Percentiles rank a stretch among this genome's conserved stretches.
Evolutionary conservation across 805 yeast genomes (phyloP).

Genomic region (Starmerella etchellsii): DNA sequence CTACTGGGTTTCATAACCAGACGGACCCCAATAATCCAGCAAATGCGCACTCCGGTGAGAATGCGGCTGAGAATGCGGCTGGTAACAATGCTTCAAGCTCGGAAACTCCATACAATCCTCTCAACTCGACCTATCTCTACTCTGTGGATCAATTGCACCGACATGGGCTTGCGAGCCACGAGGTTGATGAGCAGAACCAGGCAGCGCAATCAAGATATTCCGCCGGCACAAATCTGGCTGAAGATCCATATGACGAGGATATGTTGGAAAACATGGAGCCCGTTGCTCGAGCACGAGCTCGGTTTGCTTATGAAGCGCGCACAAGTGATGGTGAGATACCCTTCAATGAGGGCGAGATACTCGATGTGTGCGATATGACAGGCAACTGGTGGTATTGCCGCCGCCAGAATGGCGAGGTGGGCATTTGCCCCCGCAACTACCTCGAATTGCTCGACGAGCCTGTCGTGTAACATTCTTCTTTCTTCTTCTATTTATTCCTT

Average conservation of each 20-base stretch:
- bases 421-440: conserved; percentile 92
- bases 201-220: background rate
- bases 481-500: background rate
- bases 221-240: background rate
- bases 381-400: conserved; percentile 99
- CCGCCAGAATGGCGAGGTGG: conserved; percentile 79
- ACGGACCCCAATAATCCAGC: background rate
- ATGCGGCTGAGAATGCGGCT: background rate
- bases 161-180: conserved; percentile 14
- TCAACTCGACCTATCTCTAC: conserved; percentile 24
- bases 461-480: background rate
- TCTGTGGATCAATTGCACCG: conserved; percentile 16
- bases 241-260: conserved; percentile 5
- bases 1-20: conserved; percentile 5
- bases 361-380: conserved; percentile 80
- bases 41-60: background rate
- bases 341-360: conserved; percentile 79
- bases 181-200: conserved; percentile 7
- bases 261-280: conserved; percentile 3
- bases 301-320: conserved; percentile 77
- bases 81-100: too few species aligned
- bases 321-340: conserved; percentile 89
- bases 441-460: conserved; percentile 42
- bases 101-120: conserved; percentile 9
- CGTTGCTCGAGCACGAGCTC: conserved; percentile 54